Evolutionary conservation across 352 stramenopile species (phyloP), one percentile per base, ranked within the genome.

Genomic region (Phytophthora kernoviae): DNA sequence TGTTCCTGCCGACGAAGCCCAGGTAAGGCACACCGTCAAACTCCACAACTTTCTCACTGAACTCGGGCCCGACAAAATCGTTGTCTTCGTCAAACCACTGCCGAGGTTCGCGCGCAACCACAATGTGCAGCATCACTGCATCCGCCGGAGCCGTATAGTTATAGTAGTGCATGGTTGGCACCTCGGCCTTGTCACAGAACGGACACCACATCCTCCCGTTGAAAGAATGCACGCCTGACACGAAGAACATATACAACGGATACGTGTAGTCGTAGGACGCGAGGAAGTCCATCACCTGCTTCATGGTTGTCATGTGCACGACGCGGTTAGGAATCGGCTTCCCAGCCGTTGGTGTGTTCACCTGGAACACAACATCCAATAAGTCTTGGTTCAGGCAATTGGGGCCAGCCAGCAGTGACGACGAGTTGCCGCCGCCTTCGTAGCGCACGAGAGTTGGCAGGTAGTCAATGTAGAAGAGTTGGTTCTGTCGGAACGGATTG

Each of bases 401-500:
- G n/a, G 80, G 70, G 20, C 87, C 84, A n/a, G 78, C 77, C 41
- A 94, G 68, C 59, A 94, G 72, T 33, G 62, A 55, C 18, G 80
- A 87, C 46, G 84, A 88, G 52, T 91, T 91, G 15, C 83, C 80
- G 41, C 75, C 68, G 39, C 84, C 84, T 5, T 92, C 80, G 68
- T 94, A 94, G n/a, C 79, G 70, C 49, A 94, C 83, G 15, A 94
- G 51, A 22, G 84, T 80, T 30, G 84, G 84, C 43, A 94, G 73
- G 33, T 87, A 88, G 69, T 90, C 80, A 30, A 94, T 91, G 65
- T 91, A 91, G 54, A 94, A 91, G 32, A 91, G 65, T 58, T 90
- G 79, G 53, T 92, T 91, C 64, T 91, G 81, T 21, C 73, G 68
- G 57, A 94, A 94, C 24, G 75, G 63, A 42, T 94, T 94, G 58